A percentile compares a stretch with the other conserved stretches of the same genome.
phyloP scores from a whole-genome alignment of 805 yeast genomes.

The Yarrowia porcina region DNA sequence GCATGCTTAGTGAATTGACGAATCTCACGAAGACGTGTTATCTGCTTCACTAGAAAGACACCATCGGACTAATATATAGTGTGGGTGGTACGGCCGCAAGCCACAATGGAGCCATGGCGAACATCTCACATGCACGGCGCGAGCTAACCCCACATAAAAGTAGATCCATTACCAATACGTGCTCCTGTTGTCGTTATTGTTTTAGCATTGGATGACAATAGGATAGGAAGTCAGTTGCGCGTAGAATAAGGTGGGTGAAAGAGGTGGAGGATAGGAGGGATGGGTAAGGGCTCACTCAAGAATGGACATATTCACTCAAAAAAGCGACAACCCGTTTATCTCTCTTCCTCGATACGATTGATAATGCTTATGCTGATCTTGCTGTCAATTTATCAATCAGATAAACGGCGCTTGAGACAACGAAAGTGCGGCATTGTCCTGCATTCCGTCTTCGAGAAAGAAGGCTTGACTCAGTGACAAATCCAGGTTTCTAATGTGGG shows the following conservation, averaged over 20 bases:
- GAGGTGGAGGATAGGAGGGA: not conserved
- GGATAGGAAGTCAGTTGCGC: no score
- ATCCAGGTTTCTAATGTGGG: not conserved
- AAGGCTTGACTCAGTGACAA: no score
- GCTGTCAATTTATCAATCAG: conserved; percentile 1
- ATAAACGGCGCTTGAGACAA: not conserved
- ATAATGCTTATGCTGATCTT: not conserved
- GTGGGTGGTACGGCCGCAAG: conserved; percentile 1
- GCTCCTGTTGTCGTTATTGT: not conserved
- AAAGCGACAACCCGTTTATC: no score
- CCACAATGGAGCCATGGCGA: not conserved
- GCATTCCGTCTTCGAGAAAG: not conserved
- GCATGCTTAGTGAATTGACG: not conserved
- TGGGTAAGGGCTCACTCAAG: no score
- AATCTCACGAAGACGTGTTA: not conserved
- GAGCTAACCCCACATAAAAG: conserved; percentile 15
- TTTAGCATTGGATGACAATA: not conserved
- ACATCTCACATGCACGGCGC: conserved; percentile 19
- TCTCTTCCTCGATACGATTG: not conserved
- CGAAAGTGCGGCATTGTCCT: not conserved
- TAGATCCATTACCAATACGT: not conserved
- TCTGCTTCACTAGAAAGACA: not conserved
- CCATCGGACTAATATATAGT: not conserved
- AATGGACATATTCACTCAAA: not conserved
- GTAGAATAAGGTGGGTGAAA: not conserved